Evolutionary conservation across 176 grass and related monocot genomes (phyloP), one percentile per base, ranked within the genome.

Genomic region (Eleusine coracana): DNA sequence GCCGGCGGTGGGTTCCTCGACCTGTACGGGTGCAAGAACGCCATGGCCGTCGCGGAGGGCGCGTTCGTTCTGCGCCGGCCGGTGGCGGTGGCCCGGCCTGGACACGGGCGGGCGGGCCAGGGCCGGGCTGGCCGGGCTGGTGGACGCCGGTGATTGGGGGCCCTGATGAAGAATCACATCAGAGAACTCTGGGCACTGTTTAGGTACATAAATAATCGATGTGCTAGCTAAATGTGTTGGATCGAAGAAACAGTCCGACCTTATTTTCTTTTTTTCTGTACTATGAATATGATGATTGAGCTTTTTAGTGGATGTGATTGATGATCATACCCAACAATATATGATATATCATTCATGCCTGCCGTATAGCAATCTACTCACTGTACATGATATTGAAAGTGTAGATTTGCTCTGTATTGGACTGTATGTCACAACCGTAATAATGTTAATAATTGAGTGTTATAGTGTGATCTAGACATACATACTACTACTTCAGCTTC

Each of bases 21-120:
- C 86, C 25, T 94, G 45, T 77, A 89, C 68, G 90, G 90, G 16
- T 97, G 95, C 85, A 97, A 89, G 90, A 84, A 71, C 36, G 71
- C 84, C 77, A 78, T 91, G 21, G 71, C 62, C 11, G 90, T 92
- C 5, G 88, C 90, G 25, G 92, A 94, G 76, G 82, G 84, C 36
- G 87, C 78, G 10, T 70, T 97, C 67, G 3, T 89, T 6, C 66
- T 89, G n/a, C 95, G 88, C 39, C 92, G 88, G 20, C 81, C 90
- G 4, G 88, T 89, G 66, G 80, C 21, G 77, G 37, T 56, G 75
- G 83, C 9, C 12, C 60, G 46, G 0, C 17, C 15, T 14, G 72
- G 36, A 21, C 63, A 27, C 1, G 79, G 46, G 5, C 80, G 34
- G 23, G 74, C 65, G 61, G 78, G 60, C 34, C 70, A 44, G 68